Evolutionary conservation across 169 alveolate species (phyloP), one percentile per base, ranked within the genome.

Genomic region (Plasmodium vivax): DNA sequence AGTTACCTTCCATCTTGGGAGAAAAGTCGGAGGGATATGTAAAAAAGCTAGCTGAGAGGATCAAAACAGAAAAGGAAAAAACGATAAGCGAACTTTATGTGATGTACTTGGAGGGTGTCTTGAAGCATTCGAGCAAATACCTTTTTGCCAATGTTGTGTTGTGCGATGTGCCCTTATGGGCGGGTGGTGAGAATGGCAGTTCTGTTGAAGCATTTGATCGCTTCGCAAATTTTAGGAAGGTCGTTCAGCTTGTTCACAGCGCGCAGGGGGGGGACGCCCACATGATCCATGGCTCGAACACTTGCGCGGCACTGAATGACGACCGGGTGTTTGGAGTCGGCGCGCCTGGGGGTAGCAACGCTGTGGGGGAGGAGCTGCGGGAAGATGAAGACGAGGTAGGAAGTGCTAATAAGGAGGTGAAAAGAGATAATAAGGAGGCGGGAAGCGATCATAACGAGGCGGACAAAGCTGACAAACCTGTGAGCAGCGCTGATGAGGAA

Each of bases 111-210:
- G 62, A 92, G 79, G 14, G 56, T 30, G 32, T 47, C 12, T 9
- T 74, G 47, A 19, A 45, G 16, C 23, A 62, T 23, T 80, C 87
- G n/a, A 90, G 91, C n/a, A 43, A 23, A 4, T 90, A 72, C 27
- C 36, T 82, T 72, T 92, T 92, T 82, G 58, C 81, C 14, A 82
- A 92, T 51, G 27, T 92, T 32, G 79, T 92, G 8, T 32, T 83
- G 12, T 27, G 47, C 9, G 71, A 87, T 34, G 45, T 77, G 5
- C 88, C 87, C 1, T 36, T 34, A 16, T 34, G 27, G 27, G 43
- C 62, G 62, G 27, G 43, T n/a, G 79, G 12, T n/a, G 30, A 36
- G 36, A 54, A 85, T 30, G 93, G 43, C 19, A 56, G 41, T 36
- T 19, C 23, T 14, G 34, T 75, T 1, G 62, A 85, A 6, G 9